Evolutionary conservation across 1,284 basidiomycete genomes (phyloP), one percentile per base, ranked within the genome.

Genomic region (Cystobasidiaceae sp.): DNA sequence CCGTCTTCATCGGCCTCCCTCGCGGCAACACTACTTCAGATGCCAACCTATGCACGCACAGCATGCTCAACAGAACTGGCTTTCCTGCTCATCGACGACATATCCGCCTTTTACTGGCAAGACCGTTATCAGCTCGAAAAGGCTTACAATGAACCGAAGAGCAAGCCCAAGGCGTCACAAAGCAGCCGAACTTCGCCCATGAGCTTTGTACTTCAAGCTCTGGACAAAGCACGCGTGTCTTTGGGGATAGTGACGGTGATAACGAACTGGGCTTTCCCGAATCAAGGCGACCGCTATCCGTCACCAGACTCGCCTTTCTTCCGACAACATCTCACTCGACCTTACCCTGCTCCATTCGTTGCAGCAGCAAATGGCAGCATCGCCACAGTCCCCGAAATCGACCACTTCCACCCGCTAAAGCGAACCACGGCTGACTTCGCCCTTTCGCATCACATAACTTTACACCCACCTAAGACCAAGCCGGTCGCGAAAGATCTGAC

Each of bases 61-160:
- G 32, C 83, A 85, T 70, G 73, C 77, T 5, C 73, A 74, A 21
- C 75, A 79, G 58, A 79, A 27, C 11, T 69, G 2, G 43, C 45
- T 25, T 48, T 55, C 46, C 50, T 73, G 11, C 21, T 83, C 15
- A 78, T 91, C 43, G 89, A 91, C 76, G 87, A 87, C 6, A 77
- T 89, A 63, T 86, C 85, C 74, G 75, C 86, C 0, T 89, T 87
- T 74, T 84, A 87, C 76, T 90, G 88, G 88, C 70, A 80, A 8
- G 88, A 91, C 74, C 83, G 86, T 39, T 85, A 84, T 73, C 78
- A 79, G 41, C 74, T 78, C 32, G 88, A 89, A 73, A 83, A 84
- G 49, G 48, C 63, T n/a, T 21, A 68, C 66, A 57, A 58, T 61
- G 11, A 55, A 61, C 34, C 64, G 60, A 49, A 74, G 68, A 44